Base-by-base conservation (phyloP, 345 rosid genomes). In the Litchi chinensis region DNA sequence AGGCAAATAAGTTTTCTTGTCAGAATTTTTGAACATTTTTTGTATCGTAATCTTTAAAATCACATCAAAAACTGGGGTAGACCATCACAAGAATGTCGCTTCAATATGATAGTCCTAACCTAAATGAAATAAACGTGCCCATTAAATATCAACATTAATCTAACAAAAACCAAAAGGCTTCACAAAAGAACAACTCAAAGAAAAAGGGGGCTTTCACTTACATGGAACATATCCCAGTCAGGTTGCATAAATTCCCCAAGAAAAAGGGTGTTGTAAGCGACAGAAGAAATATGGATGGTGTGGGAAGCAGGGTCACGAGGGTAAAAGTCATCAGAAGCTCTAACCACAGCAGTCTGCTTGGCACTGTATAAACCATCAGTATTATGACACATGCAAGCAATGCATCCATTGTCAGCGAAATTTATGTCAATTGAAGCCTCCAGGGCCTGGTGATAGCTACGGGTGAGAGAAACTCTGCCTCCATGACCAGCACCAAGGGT, bases 191-290 rank as follows among this genome's bases (percentile, higher is more conserved):
- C 18, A 48, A 50, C 48, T 68, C 46, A 22, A 37, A 37, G n/a
- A 66, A 8, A 18, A 16, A 7, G 39, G 22, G 65, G 59, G 12
- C 68, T 48, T 81, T 80, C n/a, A 87, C 98, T 87, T 86, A 94
- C 98, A 76, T 96, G 99, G 84, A 96, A 96, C 99, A 96, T 96
- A 85, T 96, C 99, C 99, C 99, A 96, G 74, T 96, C 99, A 82
- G 98, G 98, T 78, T 93, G 99, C 98, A 94, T 91, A 75, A 96
- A 94, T 81, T 96, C 99, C 57, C 99, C 99, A 9, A 96, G 97
- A 88, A 96, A 94, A 69, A 96, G 89, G 0, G 93, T 87, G 84
- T 96, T 96, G 74, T 93, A 96, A 6, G 98, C 98, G 43, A 96
- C 99, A 0, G 98, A 91, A 21, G 99, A 93, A 16, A 96, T 91